These are phyloP conservation scores for Melaleuca quinquenervia DNA, from an alignment of 345 rosid genomes.

Conservation along the genomic window DNA sequence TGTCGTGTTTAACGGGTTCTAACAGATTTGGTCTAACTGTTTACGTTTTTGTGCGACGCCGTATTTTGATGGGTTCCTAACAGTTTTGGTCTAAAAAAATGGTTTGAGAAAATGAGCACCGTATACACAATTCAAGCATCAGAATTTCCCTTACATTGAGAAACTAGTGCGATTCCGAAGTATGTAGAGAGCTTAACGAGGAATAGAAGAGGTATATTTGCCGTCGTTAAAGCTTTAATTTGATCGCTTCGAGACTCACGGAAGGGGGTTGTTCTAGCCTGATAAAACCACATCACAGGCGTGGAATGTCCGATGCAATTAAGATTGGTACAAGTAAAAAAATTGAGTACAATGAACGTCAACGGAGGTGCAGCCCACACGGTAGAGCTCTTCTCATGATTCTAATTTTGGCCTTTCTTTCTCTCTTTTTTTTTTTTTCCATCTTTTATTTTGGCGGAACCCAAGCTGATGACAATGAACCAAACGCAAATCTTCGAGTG, in stretches of 20 bases:
- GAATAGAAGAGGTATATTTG: neutral
- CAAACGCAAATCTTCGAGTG: neutral
- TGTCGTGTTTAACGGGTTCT: no score
- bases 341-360: rapidly evolving
- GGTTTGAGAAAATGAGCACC: neutral
- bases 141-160: neutral
- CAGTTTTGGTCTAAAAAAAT: neutral
- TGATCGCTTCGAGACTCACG: neutral
- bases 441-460: neutral
- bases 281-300: neutral
- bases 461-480: neutral
- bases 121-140: neutral
- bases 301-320: neutral
- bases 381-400: slow-evolving; percentile 99
- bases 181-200: no score
- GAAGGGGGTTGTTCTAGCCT: neutral
- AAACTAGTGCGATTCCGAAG: neutral
- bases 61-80: neutral
- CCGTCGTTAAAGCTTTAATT: neutral
- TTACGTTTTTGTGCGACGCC: neutral
- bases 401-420: no score
- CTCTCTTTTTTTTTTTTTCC: neutral
- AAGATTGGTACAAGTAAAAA: rapidly evolving
- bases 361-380: slow-evolving; percentile 79
- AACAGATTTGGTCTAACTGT: no score